phyloP scores from a whole-genome alignment of 768 basidiomycete species.

The Pulveroboletus sp. region DNA sequence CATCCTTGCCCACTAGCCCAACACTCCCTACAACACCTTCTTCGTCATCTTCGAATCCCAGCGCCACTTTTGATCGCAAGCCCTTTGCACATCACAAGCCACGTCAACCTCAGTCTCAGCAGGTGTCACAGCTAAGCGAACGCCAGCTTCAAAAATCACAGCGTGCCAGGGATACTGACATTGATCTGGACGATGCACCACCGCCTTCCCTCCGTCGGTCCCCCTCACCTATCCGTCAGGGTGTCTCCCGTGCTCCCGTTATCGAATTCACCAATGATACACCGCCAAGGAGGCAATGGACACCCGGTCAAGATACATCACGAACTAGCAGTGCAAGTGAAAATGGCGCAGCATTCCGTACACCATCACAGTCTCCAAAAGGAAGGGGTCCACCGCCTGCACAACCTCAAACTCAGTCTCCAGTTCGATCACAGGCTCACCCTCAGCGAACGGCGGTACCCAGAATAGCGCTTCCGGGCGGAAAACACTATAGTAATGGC shows the following conservation, averaged over 20 bases:
- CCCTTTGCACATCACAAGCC: constrained; percentile 14
- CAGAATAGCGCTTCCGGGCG: constrained; percentile 37
- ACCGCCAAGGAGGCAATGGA: constrained; percentile 28
- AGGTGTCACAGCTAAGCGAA: constrained; percentile 18
- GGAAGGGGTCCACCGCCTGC: constrained; percentile 5
- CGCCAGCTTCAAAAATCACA: constrained; percentile 24
- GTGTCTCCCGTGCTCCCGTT: constrained; percentile 19
- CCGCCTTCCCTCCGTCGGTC: constrained; percentile 41
- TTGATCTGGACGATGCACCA: constrained; percentile 44
- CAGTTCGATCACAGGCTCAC: constrained; percentile 4
- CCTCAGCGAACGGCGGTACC: constrained; percentile 38
- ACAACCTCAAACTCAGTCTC: constrained; percentile 1
- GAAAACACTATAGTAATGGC: constrained; percentile 4
- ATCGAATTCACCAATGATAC: constrained; percentile 30
- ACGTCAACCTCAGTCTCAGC: constrained; percentile 10
- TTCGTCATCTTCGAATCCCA: constrained; percentile 20
- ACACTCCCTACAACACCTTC: constrained; percentile 10
- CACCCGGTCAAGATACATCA: constrained; percentile 20
- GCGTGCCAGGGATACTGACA: constrained; percentile 16
- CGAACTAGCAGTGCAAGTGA: constrained; percentile 8
- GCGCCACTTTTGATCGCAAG: constrained; percentile 22
- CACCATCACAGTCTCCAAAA: constrained; percentile 17
- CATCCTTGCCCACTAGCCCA: constrained; percentile 25
- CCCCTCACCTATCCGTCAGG: constrained; percentile 26
- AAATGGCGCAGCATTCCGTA: constrained; percentile 7